Evolutionary conservation across 164 flowering plant species (phyloP).

Genomic region (Kalanchoe fedtschenkoi): DNA sequence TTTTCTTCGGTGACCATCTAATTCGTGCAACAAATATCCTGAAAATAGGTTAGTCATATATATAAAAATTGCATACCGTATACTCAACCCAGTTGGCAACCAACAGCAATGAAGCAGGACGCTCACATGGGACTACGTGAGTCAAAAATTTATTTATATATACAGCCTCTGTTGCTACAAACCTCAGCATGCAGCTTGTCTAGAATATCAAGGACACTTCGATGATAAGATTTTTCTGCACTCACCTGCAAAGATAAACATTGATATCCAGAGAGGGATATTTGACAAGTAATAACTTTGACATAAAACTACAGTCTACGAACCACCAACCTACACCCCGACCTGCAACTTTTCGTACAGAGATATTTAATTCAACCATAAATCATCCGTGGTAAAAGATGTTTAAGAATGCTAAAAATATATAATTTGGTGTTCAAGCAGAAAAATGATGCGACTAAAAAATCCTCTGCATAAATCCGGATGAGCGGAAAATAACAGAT

Average conservation of each 20-base stretch:
- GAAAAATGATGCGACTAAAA: background rate
- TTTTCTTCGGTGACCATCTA: conserved; percentile 48
- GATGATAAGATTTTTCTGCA: conserved; percentile 77
- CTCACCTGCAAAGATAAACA: conserved; percentile 38
- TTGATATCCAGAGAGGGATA: background rate
- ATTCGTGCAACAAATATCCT: conserved; percentile 13
- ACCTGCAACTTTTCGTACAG: background rate
- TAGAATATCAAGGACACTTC: conserved; percentile 31
- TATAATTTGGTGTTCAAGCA: background rate
- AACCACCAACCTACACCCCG: background rate
- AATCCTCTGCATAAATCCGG: background rate
- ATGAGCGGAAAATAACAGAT: background rate
- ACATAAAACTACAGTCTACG: background rate
- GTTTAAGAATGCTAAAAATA: background rate
- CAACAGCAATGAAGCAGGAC: background rate
- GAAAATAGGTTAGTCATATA: background rate
- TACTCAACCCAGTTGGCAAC: background rate
- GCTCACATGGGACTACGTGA: background rate
- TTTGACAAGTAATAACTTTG: background rate
- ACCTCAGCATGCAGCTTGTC: conserved; percentile 66
- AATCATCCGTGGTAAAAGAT: background rate
- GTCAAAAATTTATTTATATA: background rate
- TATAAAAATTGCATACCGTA: background rate
- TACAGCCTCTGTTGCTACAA: conserved; percentile 8
- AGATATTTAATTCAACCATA: background rate